Base-by-base conservation (phyloP, 2,329 filamentous ascomycete species). In the Trichophyton simii region DNA sequence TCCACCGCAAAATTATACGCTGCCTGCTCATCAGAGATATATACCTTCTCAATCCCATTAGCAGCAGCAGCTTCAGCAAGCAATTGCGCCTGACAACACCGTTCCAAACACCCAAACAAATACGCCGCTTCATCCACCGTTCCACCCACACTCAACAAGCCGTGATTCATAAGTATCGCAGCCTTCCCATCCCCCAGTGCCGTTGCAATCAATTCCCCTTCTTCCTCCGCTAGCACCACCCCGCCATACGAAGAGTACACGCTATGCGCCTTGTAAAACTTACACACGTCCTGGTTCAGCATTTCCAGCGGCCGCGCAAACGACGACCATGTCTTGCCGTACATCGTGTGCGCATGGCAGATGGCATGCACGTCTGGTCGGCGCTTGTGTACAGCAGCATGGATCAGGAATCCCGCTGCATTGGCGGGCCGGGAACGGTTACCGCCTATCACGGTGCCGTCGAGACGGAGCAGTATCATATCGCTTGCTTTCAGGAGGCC, bases 121-220 rank as follows among this genome's bases (percentile, higher is more conserved):
- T 85, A 90, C 0, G 83, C 84, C 0, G 87, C 87, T 72, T 90
- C 87, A 68, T 90, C 87, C 1, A 90, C 87, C 0, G 87, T 90
- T 5, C 72, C 68, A 3, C 87, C 87, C 0, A 88, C 86, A 0
- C 85, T 88, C 58, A 90, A 72, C 41, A 91, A 74, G 64, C 87
- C 87, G 72, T 90, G 87, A 70, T 89, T 90, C 65, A 85, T 77
- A 58, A 89, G 74, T 55, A 89, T 84, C 64, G 83, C 78, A 1
- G 79, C 86, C 70, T 82, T 82, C 22, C 79, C 87, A 0, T 76
- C 71, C 0, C 86, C 86, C 1, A 91, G 75, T 0, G 85, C 81
- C 9, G 75, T 75, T 1, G 86, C 86, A 64, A 90, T 83, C 48
- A 80, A 77, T 66, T 79, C 73, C 0, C 86, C 86, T 70, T 90